Percentiles rank a stretch among this genome's conserved stretches.
These are phyloP conservation scores for Zygoascus meyerae DNA, from an alignment of 1,139 yeast species.

Conservation along the genomic window DNA sequence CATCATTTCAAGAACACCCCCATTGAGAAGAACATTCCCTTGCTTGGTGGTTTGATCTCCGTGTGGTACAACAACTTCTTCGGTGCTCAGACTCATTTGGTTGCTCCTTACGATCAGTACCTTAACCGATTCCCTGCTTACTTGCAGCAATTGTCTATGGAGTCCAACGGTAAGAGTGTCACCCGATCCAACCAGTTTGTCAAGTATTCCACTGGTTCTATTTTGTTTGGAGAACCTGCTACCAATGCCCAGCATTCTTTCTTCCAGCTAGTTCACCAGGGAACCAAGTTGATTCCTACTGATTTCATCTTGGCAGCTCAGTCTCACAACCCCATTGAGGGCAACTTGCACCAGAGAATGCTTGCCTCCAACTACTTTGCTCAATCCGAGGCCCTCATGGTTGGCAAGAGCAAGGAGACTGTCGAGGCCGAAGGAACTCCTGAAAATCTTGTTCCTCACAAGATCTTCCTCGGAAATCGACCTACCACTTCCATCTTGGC, in stretches of 20 bases:
- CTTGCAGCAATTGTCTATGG: constrained; percentile 97
- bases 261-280: constrained; percentile 99
- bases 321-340: constrained; percentile 95
- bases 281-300: constrained; percentile 93
- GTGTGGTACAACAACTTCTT: constrained; percentile 98
- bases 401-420: constrained; percentile 81
- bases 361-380: constrained; percentile 97
- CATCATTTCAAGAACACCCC: constrained; percentile 81
- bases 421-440: constrained; percentile 86
- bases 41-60: constrained; percentile 83
- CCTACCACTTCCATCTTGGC: constrained; percentile 97
- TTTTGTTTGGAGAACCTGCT: constrained; percentile 96
- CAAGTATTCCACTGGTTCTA: constrained; percentile 91
- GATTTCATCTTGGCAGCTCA: constrained; percentile 96
- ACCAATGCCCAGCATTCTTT: constrained; percentile 98
- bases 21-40: constrained; percentile 85
- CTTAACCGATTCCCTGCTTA: constrained; percentile 98
- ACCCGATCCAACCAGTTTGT: constrained; percentile 88
- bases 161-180: constrained; percentile 96
- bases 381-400: constrained; percentile 96
- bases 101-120: constrained; percentile 98
- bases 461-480: constrained; percentile 94
- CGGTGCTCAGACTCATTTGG: constrained; percentile 96
- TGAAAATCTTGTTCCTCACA: constrained; percentile 85
- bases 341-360: constrained; percentile 93